Conservation (phyloP, 202 grass and related monocot species). For the Panicum hallii region DNA sequence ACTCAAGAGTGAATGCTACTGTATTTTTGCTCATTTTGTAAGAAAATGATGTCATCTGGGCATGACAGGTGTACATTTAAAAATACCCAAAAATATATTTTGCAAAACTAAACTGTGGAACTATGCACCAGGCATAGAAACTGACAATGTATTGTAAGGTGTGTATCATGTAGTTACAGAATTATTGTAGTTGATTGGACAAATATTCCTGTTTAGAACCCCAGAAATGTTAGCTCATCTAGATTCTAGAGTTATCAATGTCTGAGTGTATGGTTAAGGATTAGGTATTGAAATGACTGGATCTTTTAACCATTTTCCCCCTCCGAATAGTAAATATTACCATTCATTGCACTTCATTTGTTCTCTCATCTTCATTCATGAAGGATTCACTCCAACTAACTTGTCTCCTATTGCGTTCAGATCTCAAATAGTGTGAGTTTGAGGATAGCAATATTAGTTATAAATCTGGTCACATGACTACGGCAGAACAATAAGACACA, state of each 20-base stretch:
- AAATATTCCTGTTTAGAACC: not conserved
- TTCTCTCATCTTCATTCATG: constrained; percentile 11
- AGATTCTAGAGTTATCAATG: not conserved
- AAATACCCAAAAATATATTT: constrained; percentile 4
- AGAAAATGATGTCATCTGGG: not conserved
- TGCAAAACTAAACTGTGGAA: not conserved
- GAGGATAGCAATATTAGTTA: constrained; percentile 1
- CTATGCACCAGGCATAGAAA: not conserved
- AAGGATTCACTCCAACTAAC: not conserved
- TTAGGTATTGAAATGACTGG: constrained; percentile 25
- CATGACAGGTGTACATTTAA: not conserved
- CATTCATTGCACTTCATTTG: not conserved
- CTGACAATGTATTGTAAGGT: constrained; percentile 6
- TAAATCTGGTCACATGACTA: constrained; percentile 24
- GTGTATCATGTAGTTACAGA: not conserved
- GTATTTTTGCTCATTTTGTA: constrained; percentile 21
- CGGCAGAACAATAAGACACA: not conserved
- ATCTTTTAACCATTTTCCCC: not conserved
- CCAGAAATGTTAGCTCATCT: not conserved
- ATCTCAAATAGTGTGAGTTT: not conserved
- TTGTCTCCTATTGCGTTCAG: not conserved
- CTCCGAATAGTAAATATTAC: not conserved
- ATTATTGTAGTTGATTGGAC: not conserved
- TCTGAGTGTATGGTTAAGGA: not conserved
- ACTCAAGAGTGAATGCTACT: not conserved